These are phyloP conservation scores for Cardiospermum halicacabum DNA, from an alignment of 345 rosid genomes.

Conservation along the genomic window DNA sequence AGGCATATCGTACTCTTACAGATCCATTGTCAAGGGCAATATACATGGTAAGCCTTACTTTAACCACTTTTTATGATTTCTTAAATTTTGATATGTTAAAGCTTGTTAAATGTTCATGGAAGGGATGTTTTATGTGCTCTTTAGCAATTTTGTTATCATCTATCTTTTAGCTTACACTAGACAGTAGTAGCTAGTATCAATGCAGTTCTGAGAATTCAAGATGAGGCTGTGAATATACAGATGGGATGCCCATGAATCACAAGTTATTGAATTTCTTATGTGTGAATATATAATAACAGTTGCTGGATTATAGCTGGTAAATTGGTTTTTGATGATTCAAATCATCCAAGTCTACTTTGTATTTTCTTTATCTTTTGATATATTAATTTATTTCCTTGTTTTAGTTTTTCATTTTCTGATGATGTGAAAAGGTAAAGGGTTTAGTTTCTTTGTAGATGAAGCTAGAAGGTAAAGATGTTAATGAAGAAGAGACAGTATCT, in stretches of 20 bases:
- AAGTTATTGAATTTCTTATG: not conserved
- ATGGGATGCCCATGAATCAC: not conserved
- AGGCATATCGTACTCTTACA: conserved; percentile 69
- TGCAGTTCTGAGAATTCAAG: not conserved
- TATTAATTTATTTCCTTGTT: not conserved
- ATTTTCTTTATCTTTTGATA: not conserved
- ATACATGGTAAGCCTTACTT: conserved; percentile 61
- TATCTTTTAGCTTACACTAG: not conserved
- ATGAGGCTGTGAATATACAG: not conserved
- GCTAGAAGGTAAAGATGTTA: conserved; percentile 63
- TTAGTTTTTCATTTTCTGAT: not conserved
- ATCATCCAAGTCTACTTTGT: not conserved
- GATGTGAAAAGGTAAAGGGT: conserved; percentile 4
- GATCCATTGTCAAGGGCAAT: conserved; percentile 64
- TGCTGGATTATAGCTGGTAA: not conserved
- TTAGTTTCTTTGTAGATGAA: conserved; percentile 41
- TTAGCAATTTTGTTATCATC: not conserved
- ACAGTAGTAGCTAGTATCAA: conserved; percentile 1
- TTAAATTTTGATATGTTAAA: too few species aligned
- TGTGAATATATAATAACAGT: too few species aligned
- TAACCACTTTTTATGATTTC: not conserved
- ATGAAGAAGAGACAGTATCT: conserved; percentile 87
- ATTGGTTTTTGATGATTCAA: not conserved
- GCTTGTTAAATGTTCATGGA: not conserved
- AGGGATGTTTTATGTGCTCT: not conserved